A percentile compares a stretch with the other conserved stretches of the same genome.
These are phyloP conservation scores for Apiospora arundinis DNA, from an alignment of 2,329 filamentous ascomycete species.

Conservation along the genomic window DNA sequence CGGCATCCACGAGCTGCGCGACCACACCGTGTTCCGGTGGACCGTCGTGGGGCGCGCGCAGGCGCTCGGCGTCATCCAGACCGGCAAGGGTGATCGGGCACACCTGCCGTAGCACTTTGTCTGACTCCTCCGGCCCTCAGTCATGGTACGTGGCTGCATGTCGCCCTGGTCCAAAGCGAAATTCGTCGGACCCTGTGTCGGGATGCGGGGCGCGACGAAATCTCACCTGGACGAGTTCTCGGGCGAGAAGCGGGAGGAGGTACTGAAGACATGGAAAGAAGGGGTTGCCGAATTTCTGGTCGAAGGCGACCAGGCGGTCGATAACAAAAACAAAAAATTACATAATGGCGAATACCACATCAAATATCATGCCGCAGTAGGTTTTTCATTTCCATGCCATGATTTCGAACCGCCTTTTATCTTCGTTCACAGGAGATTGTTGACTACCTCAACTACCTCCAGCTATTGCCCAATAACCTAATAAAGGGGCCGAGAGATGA, in stretches of 20 bases:
- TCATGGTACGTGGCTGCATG: background rate
- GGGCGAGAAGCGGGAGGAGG: background rate
- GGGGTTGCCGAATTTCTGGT: conserved; percentile 11
- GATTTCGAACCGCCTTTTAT: background rate
- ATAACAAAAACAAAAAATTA: conserved; percentile 11
- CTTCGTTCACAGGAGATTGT: background rate
- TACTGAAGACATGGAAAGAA: conserved; percentile 6
- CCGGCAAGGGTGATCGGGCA: background rate
- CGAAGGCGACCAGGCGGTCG: conserved; percentile 18
- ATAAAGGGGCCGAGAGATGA: background rate
- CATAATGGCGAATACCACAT: conserved; percentile 21
- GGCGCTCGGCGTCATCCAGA: conserved; percentile 15
- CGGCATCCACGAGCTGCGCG: background rate
- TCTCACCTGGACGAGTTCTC: conserved; percentile 11
- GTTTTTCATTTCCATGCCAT: background rate
- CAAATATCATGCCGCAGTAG: conserved; percentile 16
- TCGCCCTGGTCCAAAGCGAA: conserved; percentile 23
- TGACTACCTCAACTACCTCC: background rate
- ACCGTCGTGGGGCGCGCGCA: conserved; percentile 16
- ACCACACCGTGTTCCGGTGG: background rate
- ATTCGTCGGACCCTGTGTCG: conserved; percentile 19
- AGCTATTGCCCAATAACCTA: background rate
- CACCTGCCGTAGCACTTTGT: conserved; percentile 3
- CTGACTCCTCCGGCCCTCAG: background rate
- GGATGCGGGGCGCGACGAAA: conserved; percentile 14